Evolutionary conservation across 148 eudicot species (phyloP).

Genomic region (Pouteria glomerata): DNA sequence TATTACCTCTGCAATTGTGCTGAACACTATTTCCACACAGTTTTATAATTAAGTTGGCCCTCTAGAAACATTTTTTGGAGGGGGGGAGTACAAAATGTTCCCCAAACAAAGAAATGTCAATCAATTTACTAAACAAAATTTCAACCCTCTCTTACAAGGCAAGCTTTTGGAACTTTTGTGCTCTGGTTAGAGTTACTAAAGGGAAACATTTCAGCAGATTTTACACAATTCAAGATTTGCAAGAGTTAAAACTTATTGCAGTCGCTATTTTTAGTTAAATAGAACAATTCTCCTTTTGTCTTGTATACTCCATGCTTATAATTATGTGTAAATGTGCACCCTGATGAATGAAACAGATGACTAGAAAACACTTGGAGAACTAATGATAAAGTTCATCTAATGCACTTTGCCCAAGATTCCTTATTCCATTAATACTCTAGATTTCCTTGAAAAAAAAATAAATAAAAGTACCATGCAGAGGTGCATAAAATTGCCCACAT

Average conservation of each 20-base stretch:
- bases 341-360: neutral
- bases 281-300: neutral
- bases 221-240: neutral
- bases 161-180: neutral
- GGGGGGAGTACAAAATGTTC: neutral
- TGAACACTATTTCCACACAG: neutral
- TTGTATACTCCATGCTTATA: neutral
- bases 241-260: neutral
- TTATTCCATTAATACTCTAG: neutral
- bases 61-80: too few relatives aligned
- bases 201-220: too few relatives aligned
- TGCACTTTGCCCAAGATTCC: neutral
- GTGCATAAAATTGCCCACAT: neutral
- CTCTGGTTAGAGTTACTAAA: neutral
- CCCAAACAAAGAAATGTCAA: neutral
- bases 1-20: neutral
- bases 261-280: neutral
- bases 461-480: neutral
- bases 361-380: neutral
- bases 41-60: too few relatives aligned
- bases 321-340: neutral
- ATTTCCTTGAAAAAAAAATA: neutral
- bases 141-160: neutral
- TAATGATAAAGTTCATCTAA: neutral
- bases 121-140: neutral